Evolutionary conservation across 768 basidiomycete species (phyloP), one percentile per base, ranked within the genome.

Genomic region (Hortiboletus campestris): DNA sequence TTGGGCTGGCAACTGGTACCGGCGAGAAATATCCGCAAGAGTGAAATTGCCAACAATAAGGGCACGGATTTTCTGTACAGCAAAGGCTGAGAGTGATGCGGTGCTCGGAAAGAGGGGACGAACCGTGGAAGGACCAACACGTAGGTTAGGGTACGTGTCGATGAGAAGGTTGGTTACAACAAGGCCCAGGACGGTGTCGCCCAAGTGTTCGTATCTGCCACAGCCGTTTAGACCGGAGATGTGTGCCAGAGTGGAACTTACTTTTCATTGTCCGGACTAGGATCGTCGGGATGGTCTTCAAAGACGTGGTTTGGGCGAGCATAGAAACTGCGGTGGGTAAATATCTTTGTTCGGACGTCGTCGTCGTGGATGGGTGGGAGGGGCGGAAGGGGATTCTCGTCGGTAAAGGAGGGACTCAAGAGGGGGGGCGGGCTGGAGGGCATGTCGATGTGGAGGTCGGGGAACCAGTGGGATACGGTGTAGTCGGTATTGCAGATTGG

Each of bases 201-300:
- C 90, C 3, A 91, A 72, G 69, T 90, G 86, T 66, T 92, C 90
- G 49, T 81, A 80, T 65, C 89, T 91, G 65, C 12, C 10, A 22
- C 0, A 3, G 32, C 14, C 4, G 28, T 14, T 60, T 17, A 55
- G 55, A 3, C 4, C 11, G 6, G 28, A 50, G 34, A 16, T 5
- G 38, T 19, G 16, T 39, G 11, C n/a, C 14, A 42, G 16, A 12
- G 43, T 36, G 22, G 29, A 6, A 68, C 77, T 62, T 51, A 89
- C 90, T 82, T 86, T 74, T 92, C 90, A 58, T 92, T 91, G 66
- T 92, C 90, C 7, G 88, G 89, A 48, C 86, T 86, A 2, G 80
- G 84, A 69, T 92, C 89, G 58, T 82, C 76, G 0, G 78, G 81
- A 36, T 74, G 77, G 68, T 92, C 90, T 66, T 92, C 90, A 59